Evolutionary conservation across 2,329 filamentous ascomycete species (phyloP).

Genomic region (Talaromyces marneffei): DNA sequence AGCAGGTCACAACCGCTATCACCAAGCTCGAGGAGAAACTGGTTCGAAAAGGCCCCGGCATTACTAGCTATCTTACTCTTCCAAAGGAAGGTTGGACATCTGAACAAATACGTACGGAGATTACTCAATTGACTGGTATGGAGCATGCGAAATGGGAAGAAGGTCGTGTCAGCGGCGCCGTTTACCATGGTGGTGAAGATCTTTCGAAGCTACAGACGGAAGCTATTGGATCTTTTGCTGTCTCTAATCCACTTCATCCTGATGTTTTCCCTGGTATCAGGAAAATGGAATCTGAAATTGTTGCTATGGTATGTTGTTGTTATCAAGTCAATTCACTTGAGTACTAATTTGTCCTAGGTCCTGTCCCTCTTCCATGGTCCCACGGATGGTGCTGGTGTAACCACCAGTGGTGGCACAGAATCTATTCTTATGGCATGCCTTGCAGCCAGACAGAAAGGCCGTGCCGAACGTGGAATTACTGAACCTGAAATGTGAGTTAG

Average conservation of each 20-base stretch:
- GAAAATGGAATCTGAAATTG: conserved; percentile 98
- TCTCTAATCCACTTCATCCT: conserved; percentile 93
- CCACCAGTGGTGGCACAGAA: conserved; percentile 89
- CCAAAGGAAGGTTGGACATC: conserved; percentile 78
- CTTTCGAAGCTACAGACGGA: conserved; percentile 81
- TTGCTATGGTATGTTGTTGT: conserved; percentile 70
- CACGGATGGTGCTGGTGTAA: conserved; percentile 75
- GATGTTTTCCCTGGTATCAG: conserved; percentile 96
- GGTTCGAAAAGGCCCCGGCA: conserved; percentile 63
- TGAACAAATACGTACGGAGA: conserved; percentile 72
- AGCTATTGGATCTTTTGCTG: conserved; percentile 89
- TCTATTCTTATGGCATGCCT: conserved; percentile 95
- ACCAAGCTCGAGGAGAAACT: conserved; percentile 78
- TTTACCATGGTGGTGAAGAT: conserved; percentile 87
- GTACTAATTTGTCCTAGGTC: conserved; percentile 35
- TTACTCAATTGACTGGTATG: conserved; percentile 73
- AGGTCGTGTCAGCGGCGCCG: conserved; percentile 85
- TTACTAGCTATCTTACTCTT: conserved; percentile 67
- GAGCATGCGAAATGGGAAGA: conserved; percentile 97
- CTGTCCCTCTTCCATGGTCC: conserved; percentile 85
- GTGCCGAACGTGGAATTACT: conserved; percentile 75
- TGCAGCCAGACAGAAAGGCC: conserved; percentile 82
- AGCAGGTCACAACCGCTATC: conserved; percentile 74
- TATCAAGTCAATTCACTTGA: background rate
- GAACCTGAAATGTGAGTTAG: conserved; percentile 81